Base-by-base conservation (phyloP, 441 rosid genomes). In the Euphorbia schlechtendalii region DNA sequence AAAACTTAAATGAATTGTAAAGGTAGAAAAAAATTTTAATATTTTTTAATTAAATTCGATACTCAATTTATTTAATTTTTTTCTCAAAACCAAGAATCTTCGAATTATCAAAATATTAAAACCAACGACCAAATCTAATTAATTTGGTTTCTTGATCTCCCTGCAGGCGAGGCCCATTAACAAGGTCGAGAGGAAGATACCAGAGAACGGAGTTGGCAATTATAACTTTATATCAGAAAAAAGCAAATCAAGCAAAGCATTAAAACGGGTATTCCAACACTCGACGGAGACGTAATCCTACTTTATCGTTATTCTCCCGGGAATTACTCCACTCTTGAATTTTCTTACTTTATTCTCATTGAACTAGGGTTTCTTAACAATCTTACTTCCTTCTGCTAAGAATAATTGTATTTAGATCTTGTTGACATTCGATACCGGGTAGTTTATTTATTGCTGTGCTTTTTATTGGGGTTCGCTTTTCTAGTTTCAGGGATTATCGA, bases 231-330 rank as follows among this genome's bases (percentile, higher is more conserved):
- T 61, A 43, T 48, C 36, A n/a, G 22, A 10, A 43, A 61, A 15
- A 61, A 61, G 36, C 54, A 46, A 27, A 45, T 41, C 12, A 63
- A n/a, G n/a, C n/a, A n/a, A n/a, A n/a, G n/a, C n/a, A n/a, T n/a
- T n/a, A n/a, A n/a, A n/a, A n/a, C n/a, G n/a, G n/a, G n/a, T n/a
- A 30, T 48, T 59, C 12, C 36, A 14, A 10, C 28, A 11, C 43
- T 61, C 64, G 0, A 61, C 38, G 20, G n/a, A 61, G 22, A 30
- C 17, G 10, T 46, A 15, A 62, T 38, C 53, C 18, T 22, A 61
- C 38, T 10, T 11, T 15, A 34, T 36, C 27, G 5, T 54, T 32
- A 22, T 46, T n/a, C 24, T 14, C 7, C 13, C 8, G 4, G 9
- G 5, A 24, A 32, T 66, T 15, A 46, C 67, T 38, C 41, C 14